Evolutionary conservation across 768 basidiomycete species (phyloP).

Genomic region (Pisolithus orientalis): DNA sequence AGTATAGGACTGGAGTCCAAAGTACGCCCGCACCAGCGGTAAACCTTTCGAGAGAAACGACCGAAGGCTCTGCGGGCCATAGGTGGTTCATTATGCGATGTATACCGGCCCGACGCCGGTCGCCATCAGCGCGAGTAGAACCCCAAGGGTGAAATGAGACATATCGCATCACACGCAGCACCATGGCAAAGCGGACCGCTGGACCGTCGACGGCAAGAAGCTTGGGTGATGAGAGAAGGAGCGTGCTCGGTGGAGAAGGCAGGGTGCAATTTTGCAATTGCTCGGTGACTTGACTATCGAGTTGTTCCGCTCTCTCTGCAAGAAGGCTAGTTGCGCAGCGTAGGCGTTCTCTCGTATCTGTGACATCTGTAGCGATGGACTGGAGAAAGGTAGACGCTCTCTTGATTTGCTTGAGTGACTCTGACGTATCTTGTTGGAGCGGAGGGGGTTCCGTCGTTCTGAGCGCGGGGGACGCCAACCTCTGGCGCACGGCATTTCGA

Average conservation of each 20-base stretch:
- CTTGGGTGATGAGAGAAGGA: conserved; percentile 36
- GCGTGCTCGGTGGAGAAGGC: conserved; percentile 45
- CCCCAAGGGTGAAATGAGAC: conserved; percentile 78
- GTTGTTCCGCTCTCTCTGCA: conserved; percentile 28
- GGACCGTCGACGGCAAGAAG: conserved; percentile 31
- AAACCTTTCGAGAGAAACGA: conserved; percentile 29
- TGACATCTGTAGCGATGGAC: conserved; percentile 27
- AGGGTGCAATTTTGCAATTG: conserved; percentile 31
- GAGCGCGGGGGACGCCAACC: conserved; percentile 17
- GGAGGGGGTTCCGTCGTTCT: conserved; percentile 4
- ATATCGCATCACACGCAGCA: conserved; percentile 59
- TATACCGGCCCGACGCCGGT: conserved; percentile 43
- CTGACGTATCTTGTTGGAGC: conserved; percentile 26
- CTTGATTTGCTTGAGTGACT: conserved; percentile 30
- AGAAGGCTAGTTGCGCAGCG: conserved; percentile 33
- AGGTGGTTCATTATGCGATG: conserved; percentile 42
- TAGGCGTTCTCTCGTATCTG: conserved; percentile 31
- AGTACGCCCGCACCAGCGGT: conserved; percentile 56
- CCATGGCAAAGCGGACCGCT: conserved; percentile 33
- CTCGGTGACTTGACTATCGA: conserved; percentile 42
- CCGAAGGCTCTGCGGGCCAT: conserved; percentile 34
- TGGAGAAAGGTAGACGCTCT: conserved; percentile 23
- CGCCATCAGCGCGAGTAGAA: conserved; percentile 52
- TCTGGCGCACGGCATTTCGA: conserved; percentile 66
- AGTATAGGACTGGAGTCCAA: conserved; percentile 50